Evolutionary conservation across 176 grass and related monocot genomes (phyloP).

Genomic region (Aegilops tauschii): DNA sequence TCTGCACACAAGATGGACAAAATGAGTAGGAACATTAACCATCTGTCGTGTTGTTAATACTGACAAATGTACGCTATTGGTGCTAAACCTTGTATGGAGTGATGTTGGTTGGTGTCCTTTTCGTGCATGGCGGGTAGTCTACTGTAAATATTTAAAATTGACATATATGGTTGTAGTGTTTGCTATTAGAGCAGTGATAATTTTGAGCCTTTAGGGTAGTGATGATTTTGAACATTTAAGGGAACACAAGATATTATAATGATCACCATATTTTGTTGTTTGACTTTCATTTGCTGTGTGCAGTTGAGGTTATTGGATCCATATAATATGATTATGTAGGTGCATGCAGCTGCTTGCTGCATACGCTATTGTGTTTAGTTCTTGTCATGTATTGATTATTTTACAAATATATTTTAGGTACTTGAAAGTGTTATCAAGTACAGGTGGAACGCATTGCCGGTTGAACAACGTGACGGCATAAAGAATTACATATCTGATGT

Average conservation of each 20-base stretch:
- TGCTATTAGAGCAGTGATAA: not conserved
- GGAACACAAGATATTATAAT: not conserved
- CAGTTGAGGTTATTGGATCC: not conserved
- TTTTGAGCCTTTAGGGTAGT: not conserved
- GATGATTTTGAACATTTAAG: not conserved
- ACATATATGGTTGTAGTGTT: not conserved
- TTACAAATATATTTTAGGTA: slow-evolving; percentile 55
- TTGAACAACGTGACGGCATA: slow-evolving; percentile 95
- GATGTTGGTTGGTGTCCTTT: not conserved
- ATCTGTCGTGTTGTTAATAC: not conserved
- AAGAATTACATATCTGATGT: slow-evolving; percentile 99
- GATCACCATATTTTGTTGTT: not conserved
- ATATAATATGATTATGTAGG: not conserved
- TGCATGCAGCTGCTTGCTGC: not conserved
- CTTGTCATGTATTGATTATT: slow-evolving; percentile 23
- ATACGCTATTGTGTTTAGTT: not conserved
- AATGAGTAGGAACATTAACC: not conserved
- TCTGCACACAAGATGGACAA: not conserved
- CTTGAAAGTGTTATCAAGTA: slow-evolving; percentile 99
- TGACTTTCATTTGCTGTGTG: not conserved
- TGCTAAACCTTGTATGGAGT: not conserved
- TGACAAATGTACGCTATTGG: not conserved
- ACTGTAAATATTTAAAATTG: not conserved
- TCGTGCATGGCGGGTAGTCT: not conserved
- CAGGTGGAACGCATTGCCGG: slow-evolving; percentile 89